phyloP scores from a whole-genome alignment of 805 yeast species.

The Candida maltosa region DNA sequence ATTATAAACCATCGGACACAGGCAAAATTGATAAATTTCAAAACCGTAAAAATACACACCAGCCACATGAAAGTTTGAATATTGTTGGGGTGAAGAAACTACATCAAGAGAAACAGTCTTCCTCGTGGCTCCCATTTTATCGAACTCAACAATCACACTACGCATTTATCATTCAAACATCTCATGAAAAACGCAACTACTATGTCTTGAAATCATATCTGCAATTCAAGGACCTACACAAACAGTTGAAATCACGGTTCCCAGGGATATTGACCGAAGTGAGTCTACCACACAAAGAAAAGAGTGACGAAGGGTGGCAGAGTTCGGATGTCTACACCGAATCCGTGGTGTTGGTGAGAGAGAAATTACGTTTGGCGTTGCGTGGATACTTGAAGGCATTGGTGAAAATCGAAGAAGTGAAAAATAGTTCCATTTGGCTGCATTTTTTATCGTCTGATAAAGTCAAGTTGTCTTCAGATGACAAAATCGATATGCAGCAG shows the following conservation, averaged over 20 bases:
- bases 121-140: background rate
- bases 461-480: conserved; percentile 33
- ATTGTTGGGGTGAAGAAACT: conserved; percentile 56
- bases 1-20: conserved; percentile 33
- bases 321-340: too few relatives aligned
- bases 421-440: conserved; percentile 47
- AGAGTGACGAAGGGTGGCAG: conserved; percentile 33
- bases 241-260: conserved; percentile 47
- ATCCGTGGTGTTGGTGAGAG: conserved; percentile 58
- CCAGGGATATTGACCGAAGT: conserved; percentile 65
- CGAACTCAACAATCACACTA: conserved; percentile 22
- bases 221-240: conserved; percentile 62
- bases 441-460: conserved; percentile 48
- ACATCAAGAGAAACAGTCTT: conserved; percentile 13
- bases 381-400: conserved; percentile 67
- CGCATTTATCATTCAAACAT: conserved; percentile 48
- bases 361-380: conserved; percentile 71
- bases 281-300: conserved; percentile 58
- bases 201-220: conserved; percentile 62
- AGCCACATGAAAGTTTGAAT: conserved; percentile 59
- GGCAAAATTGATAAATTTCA: conserved; percentile 33
- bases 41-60: conserved; percentile 1
- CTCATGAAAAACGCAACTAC: conserved; percentile 15
- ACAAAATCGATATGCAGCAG: conserved; percentile 51
- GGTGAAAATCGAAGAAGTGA: conserved; percentile 50